phyloP scores from a whole-genome alignment of 495 filamentous ascomycete genomes.

The Xylaria cubensis region DNA sequence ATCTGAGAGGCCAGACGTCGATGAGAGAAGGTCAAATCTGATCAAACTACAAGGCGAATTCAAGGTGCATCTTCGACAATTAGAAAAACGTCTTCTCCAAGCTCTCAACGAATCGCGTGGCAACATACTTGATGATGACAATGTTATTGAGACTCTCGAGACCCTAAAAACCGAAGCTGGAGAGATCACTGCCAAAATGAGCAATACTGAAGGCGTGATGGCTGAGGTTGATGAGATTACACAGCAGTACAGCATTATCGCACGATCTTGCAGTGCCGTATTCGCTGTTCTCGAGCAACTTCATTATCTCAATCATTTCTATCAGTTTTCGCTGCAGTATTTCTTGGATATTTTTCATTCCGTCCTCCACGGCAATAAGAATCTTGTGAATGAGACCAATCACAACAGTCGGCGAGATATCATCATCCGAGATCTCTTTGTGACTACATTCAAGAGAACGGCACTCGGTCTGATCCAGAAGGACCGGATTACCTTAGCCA shows the following conservation, averaged over 20 bases:
- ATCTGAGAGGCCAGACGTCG: conserved; percentile 97
- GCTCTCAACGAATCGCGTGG: conserved; percentile 96
- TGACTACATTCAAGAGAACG: conserved; percentile 90
- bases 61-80: conserved; percentile 91
- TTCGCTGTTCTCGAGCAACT: conserved; percentile 97
- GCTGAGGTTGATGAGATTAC: conserved; percentile 95
- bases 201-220: conserved; percentile 97
- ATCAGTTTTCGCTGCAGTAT: conserved; percentile 98
- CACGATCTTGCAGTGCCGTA: conserved; percentile 91
- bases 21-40: conserved; percentile 91
- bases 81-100: conserved; percentile 94
- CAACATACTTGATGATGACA: conserved; percentile 98
- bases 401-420: conserved; percentile 79
- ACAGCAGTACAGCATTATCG: conserved; percentile 88
- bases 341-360: conserved; percentile 97
- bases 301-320: conserved; percentile 98
- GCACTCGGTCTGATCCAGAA: conserved; percentile 92
- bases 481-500: conserved; percentile 92
- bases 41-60: conserved; percentile 99
- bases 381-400: conserved; percentile 72
- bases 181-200: conserved; percentile 95
- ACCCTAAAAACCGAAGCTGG: conserved; percentile 97
- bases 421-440: conserved; percentile 87
- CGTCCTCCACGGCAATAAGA: conserved; percentile 82
- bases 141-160: conserved; percentile 97